These are phyloP conservation scores for Calocybe cyanea DNA, from an alignment of 768 basidiomycete genomes.

Conservation along the genomic window DNA sequence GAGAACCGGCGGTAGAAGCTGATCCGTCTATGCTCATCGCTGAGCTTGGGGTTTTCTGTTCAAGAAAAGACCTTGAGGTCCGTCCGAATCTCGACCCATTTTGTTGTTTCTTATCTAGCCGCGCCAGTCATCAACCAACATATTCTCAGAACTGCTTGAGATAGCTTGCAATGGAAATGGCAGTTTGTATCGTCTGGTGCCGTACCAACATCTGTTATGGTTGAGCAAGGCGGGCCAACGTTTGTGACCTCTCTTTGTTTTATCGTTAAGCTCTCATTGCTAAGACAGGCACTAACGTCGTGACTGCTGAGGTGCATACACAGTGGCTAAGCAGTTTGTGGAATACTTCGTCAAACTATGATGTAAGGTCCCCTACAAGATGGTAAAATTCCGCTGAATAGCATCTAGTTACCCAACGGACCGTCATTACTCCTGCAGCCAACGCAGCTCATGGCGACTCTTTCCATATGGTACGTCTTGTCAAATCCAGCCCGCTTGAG, in stretches of 20 bases:
- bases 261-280: background rate
- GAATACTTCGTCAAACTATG: conserved; percentile 21
- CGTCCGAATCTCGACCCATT: background rate
- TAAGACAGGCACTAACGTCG: conserved; percentile 26
- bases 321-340: conserved; percentile 54
- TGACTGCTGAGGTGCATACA: conserved; percentile 32
- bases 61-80: conserved; percentile 4
- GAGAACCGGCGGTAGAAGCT: conserved; percentile 11
- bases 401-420: conserved; percentile 10
- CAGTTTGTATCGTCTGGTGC: conserved; percentile 39
- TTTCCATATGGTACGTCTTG: conserved; percentile 37
- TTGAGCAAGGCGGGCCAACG: conserved; percentile 33
- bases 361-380: conserved; percentile 18
- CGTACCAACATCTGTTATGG: conserved; percentile 62
- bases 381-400: background rate
- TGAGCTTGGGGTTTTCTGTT: conserved; percentile 32
- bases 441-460: conserved; percentile 30
- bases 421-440: conserved; percentile 44
- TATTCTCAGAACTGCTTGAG: conserved; percentile 32
- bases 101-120: background rate
- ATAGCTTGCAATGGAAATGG: conserved; percentile 28
- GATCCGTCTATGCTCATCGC: conserved; percentile 25
- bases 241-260: conserved; percentile 22
- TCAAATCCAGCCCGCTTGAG: conserved; percentile 4
- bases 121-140: background rate